A percentile compares a stretch with the other conserved stretches of the same genome.
Evolutionary conservation across 2,329 filamentous ascomycete species (phyloP).

Genomic region (Fusarium nurragi): DNA sequence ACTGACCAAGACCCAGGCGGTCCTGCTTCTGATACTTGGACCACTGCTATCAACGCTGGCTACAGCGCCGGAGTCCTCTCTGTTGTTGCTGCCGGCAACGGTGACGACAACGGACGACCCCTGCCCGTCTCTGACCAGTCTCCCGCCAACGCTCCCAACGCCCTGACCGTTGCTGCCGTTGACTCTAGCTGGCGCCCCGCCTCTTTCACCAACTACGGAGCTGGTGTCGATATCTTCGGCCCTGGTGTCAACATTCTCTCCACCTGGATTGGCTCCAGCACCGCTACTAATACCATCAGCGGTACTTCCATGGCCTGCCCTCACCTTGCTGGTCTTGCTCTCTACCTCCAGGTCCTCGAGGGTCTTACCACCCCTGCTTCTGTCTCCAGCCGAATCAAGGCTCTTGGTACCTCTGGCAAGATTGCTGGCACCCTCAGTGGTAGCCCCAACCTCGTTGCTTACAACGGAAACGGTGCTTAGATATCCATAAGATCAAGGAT

Average conservation of each 20-base stretch:
- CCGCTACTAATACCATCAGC: conserved; percentile 49
- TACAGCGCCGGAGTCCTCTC: conserved; percentile 54
- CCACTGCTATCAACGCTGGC: conserved; percentile 54
- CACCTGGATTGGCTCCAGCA: conserved; percentile 54
- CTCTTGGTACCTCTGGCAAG: conserved; percentile 53
- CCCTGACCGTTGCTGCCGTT: conserved; percentile 61
- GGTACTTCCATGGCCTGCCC: conserved; percentile 57
- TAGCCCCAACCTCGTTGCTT: conserved; percentile 57
- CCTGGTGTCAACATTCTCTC: conserved; percentile 53
- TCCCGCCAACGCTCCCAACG: conserved; percentile 56
- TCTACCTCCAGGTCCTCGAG: conserved; percentile 59
- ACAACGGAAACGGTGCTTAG: conserved; percentile 54
- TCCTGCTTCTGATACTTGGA: conserved; percentile 47
- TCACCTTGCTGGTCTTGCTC: conserved; percentile 53
- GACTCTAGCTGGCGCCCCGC: conserved; percentile 51
- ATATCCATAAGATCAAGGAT: background rate
- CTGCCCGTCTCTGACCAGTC: conserved; percentile 55
- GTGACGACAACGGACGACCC: conserved; percentile 40
- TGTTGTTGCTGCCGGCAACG: conserved; percentile 59
- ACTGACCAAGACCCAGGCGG: conserved; percentile 42
- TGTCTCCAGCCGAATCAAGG: conserved; percentile 54
- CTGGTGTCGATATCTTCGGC: conserved; percentile 53
- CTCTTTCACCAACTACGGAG: conserved; percentile 61
- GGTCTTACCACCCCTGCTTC: conserved; percentile 52
- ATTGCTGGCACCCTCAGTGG: conserved; percentile 51